phyloP scores from a whole-genome alignment of 805 yeast species.

The Yarrowia sp. region DNA sequence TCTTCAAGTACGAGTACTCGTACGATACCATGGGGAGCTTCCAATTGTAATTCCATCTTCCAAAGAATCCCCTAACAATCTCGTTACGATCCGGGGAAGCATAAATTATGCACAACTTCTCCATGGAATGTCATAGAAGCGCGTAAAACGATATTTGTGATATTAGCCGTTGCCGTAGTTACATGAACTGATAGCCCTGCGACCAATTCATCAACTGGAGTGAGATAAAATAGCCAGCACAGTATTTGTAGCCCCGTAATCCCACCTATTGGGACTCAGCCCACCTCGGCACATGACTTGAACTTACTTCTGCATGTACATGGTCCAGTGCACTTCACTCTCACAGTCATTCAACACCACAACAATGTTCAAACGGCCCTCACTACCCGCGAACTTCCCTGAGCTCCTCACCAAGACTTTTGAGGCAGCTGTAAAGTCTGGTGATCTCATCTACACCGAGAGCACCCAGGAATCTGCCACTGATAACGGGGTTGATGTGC shows the following conservation, averaged over 20 bases:
- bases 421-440: slow-evolving; percentile 47
- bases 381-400: slow-evolving; percentile 9
- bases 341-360: neutral
- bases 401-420: slow-evolving; percentile 35
- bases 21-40: too few relatives aligned
- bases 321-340: neutral
- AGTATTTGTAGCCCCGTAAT: neutral
- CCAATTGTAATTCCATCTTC: too few relatives aligned
- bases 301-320: neutral
- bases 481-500: slow-evolving; percentile 33
- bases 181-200: neutral
- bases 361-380: slow-evolving; percentile 12
- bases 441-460: slow-evolving; percentile 51
- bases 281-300: slow-evolving; percentile 2
- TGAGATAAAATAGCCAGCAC: neutral
- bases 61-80: too few relatives aligned
- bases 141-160: neutral
- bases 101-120: slow-evolving; percentile 1
- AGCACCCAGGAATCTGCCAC: slow-evolving; percentile 41
- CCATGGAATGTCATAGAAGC: slow-evolving; percentile 2
- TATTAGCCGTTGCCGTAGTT: neutral
- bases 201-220: neutral
- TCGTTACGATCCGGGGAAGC: neutral
- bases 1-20: too few relatives aligned
- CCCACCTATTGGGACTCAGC: neutral